A percentile compares a stretch with the other conserved stretches of the same genome.
phyloP scores from a whole-genome alignment of 345 rosid species.

The Salix arbutifolia region DNA sequence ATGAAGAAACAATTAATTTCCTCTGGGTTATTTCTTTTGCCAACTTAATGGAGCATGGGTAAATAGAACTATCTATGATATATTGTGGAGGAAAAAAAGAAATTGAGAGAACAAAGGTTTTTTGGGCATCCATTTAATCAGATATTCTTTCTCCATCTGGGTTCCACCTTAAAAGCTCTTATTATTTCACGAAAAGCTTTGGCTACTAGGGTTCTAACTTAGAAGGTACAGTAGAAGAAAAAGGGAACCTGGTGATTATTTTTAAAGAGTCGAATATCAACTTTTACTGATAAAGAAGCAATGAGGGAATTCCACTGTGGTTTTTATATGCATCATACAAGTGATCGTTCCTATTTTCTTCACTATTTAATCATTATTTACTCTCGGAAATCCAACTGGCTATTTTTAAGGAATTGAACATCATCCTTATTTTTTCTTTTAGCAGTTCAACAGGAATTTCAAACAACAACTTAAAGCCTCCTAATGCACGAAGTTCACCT shows the following conservation, averaged over 20 bases:
- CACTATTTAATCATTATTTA: background rate
- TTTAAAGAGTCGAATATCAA: background rate
- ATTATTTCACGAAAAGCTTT: background rate
- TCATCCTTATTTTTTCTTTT: slow-evolving; percentile 7
- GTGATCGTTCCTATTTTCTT: background rate
- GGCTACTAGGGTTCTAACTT: background rate
- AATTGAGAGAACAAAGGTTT: background rate
- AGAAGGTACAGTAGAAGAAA: background rate
- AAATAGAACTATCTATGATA: background rate
- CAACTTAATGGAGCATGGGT: background rate
- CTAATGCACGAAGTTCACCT: slow-evolving; percentile 25
- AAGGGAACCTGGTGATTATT: background rate
- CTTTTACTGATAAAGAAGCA: background rate
- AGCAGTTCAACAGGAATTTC: slow-evolving; percentile 40
- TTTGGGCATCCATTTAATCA: background rate
- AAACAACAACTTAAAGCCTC: slow-evolving; percentile 34
- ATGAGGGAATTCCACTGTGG: background rate
- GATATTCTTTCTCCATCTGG: background rate
- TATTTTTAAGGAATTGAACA: background rate
- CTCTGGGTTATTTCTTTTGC: background rate
- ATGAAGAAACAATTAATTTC: background rate
- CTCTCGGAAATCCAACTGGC: background rate
- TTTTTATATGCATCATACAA: background rate
- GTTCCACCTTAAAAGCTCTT: background rate
- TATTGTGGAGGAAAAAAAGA: background rate